A percentile compares a stretch with the other conserved stretches of the same genome.
phyloP scores from a whole-genome alignment of 2,329 filamentous ascomycete genomes.

The Botrytis pseudocinerea region DNA sequence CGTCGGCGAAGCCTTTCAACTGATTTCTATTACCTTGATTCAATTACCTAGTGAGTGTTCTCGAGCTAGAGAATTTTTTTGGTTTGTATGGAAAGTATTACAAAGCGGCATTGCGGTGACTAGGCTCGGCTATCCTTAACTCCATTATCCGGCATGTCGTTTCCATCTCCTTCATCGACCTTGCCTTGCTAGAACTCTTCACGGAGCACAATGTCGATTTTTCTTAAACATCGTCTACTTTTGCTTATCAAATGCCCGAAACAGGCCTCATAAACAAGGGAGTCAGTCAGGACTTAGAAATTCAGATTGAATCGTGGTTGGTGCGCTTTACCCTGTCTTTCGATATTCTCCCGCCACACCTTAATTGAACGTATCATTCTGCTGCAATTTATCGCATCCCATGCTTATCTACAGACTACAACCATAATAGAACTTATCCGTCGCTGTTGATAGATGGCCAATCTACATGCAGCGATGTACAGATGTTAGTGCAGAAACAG shows the following conservation, averaged over 20 bases:
- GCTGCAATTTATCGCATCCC: background rate
- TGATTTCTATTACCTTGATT: background rate
- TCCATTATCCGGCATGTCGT: background rate
- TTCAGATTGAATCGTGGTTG: conserved; percentile 7
- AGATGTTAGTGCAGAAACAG: background rate
- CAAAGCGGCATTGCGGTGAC: background rate
- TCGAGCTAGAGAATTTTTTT: background rate
- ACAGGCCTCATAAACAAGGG: background rate
- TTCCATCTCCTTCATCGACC: background rate
- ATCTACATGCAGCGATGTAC: background rate
- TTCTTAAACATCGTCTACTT: background rate
- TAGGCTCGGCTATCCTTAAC: conserved; percentile 3
- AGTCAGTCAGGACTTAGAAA: background rate
- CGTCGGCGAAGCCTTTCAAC: background rate
- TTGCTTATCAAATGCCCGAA: background rate
- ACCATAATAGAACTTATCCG: background rate
- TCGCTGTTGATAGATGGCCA: conserved; percentile 8
- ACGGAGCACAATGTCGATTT: background rate
- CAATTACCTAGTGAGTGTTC: background rate
- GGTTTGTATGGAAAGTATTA: background rate
- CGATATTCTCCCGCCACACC: conserved; percentile 17
- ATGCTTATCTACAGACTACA: background rate
- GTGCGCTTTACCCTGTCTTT: conserved; percentile 8
- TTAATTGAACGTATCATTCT: conserved; percentile 23
- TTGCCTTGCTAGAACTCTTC: background rate